Conservation (phyloP, 768 basidiomycete species). For the Termitomyces sp. region DNA sequence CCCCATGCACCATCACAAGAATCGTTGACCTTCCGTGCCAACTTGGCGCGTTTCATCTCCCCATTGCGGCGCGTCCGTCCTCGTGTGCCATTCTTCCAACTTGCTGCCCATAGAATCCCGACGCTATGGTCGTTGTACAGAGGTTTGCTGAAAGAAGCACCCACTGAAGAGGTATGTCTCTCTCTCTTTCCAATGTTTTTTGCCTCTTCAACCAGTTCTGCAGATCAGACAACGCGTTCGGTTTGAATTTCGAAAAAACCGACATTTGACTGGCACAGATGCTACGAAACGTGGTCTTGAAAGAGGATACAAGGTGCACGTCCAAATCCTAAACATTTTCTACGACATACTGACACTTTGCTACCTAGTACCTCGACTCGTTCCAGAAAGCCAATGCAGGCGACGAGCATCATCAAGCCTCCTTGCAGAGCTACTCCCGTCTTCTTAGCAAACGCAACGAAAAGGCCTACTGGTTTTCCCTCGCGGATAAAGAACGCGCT, state of each 20-base stretch:
- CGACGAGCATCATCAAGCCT: constrained; percentile 38
- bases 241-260: constrained; percentile 50
- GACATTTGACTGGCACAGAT: constrained; percentile 50
- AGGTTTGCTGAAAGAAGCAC: constrained; percentile 55
- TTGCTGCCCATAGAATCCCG: constrained; percentile 71
- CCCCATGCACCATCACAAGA: constrained; percentile 19
- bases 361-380: constrained; percentile 53
- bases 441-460: constrained; percentile 51
- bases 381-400: constrained; percentile 55
- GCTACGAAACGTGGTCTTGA: constrained; percentile 43
- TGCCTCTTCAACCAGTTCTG: background rate
- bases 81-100: constrained; percentile 61
- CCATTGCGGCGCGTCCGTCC: constrained; percentile 59
- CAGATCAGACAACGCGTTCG: constrained; percentile 61
- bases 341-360: background rate
- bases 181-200: background rate
- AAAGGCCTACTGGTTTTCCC: constrained; percentile 43
- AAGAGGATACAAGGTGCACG: constrained; percentile 55
- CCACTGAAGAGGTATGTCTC: constrained; percentile 49
- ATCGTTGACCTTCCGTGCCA: constrained; percentile 49
- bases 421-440: constrained; percentile 56
- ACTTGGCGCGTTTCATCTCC: constrained; percentile 50
- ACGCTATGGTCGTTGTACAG: constrained; percentile 79
- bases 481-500: constrained; percentile 48
- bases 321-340: background rate